These are phyloP conservation scores for Parachaetomium inaequale DNA, from an alignment of 495 filamentous ascomycete species.

Conservation along the genomic window DNA sequence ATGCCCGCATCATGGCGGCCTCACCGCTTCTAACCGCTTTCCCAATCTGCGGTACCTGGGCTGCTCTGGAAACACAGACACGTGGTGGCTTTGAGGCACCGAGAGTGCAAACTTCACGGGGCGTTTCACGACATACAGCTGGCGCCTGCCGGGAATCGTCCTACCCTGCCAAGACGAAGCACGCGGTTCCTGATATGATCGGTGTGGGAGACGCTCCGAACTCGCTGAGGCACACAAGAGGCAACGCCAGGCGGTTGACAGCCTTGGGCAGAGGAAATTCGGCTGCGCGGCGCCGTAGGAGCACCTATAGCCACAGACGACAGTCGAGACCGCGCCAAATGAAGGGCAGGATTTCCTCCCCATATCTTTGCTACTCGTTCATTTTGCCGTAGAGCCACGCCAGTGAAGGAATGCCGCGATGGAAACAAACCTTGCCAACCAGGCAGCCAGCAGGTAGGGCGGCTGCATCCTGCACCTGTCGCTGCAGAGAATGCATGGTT, in stretches of 20 bases:
- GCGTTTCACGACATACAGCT: background rate
- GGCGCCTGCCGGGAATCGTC: background rate
- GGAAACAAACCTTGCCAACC: background rate
- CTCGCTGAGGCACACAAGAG: background rate
- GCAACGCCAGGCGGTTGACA: background rate
- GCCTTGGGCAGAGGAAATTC: background rate
- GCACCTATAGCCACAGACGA: too few species aligned
- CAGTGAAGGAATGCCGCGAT: too few species aligned
- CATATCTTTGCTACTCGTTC: too few species aligned
- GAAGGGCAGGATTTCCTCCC: too few species aligned
- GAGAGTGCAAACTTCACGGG: background rate
- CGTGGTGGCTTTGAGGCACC: conserved; percentile 6
- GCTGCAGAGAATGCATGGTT: background rate
- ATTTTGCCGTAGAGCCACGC: too few species aligned
- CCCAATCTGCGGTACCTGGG: background rate
- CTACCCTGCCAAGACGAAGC: background rate
- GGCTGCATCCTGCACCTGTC: background rate
- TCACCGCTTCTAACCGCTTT: background rate
- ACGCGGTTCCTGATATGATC: background rate
- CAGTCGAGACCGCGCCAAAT: too few species aligned
- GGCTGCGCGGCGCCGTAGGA: too few species aligned
- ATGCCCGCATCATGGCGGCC: background rate
- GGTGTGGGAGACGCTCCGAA: background rate
- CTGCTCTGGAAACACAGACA: conserved; percentile 3
- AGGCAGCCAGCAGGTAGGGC: background rate